Evolutionary conservation across 768 basidiomycete genomes (phyloP).

Genomic region (Agrocybe praecox): DNA sequence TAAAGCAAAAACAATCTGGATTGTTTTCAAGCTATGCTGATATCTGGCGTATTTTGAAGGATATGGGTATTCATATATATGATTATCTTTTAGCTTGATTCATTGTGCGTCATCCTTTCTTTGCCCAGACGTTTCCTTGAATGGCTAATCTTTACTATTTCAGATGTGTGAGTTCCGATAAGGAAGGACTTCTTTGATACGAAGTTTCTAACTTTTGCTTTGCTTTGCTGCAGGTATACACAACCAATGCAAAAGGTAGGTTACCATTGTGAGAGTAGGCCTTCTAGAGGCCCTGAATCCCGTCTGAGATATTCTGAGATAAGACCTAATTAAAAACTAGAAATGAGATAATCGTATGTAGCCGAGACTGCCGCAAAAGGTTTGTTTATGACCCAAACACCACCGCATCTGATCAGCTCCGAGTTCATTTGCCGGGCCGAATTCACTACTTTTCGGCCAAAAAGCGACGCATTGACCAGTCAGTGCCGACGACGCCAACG

Average conservation of each 20-base stretch:
- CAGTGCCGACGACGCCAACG: conserved; percentile 56
- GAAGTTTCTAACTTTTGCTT: conserved; percentile 15
- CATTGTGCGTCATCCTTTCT: conserved; percentile 3
- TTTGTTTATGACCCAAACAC: conserved; percentile 43
- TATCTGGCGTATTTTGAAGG: no score
- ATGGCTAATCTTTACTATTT: conserved; percentile 17
- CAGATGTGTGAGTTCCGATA: conserved; percentile 21
- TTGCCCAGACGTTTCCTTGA: conserved; percentile 2
- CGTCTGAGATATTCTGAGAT: conserved; percentile 2
- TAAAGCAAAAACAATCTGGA: no score
- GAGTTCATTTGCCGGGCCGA: conserved; percentile 55
- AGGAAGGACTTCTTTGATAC: conserved; percentile 9
- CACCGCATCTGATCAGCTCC: conserved; percentile 33
- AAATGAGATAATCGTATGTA: conserved; percentile 6
- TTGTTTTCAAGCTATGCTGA: no score
- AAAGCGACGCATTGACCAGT: conserved; percentile 57
- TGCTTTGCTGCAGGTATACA: conserved; percentile 14
- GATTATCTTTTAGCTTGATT: neutral
- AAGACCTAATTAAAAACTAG: neutral
- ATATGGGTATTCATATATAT: neutral
- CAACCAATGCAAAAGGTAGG: conserved; percentile 7
- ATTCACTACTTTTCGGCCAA: conserved; percentile 62
- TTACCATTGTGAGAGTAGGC: conserved; percentile 2
- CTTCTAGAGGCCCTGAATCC: neutral
- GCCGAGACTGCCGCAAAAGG: conserved; percentile 20